Conservation (phyloP, 1,139 yeast species). For the Eremothecium sinecaudum region DNA sequence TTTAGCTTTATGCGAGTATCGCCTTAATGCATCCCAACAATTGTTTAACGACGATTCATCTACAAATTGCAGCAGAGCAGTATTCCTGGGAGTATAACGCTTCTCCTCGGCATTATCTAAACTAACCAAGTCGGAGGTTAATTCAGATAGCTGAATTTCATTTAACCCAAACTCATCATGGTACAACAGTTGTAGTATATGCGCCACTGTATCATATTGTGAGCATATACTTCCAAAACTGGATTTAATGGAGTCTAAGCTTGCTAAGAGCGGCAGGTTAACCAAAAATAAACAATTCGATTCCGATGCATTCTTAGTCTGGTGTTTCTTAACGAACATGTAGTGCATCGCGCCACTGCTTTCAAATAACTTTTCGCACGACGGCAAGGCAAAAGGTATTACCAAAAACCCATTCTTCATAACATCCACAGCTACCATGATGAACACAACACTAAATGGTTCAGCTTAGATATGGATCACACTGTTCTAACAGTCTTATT, state of each 20-base stretch:
- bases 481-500: too few relatives aligned
- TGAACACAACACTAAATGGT: too few relatives aligned
- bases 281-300: conserved; percentile 49
- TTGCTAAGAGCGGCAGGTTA: conserved; percentile 62
- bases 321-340: conserved; percentile 56
- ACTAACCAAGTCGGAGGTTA: conserved; percentile 52
- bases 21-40: conserved; percentile 53
- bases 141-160: conserved; percentile 47
- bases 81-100: conserved; percentile 51
- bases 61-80: conserved; percentile 64
- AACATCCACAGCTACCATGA: neutral
- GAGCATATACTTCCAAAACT: conserved; percentile 52
- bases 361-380: conserved; percentile 18
- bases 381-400: conserved; percentile 31
- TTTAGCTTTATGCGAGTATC: conserved; percentile 29
- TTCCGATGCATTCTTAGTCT: conserved; percentile 36
- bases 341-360: conserved; percentile 33
- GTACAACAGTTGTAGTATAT: conserved; percentile 26
- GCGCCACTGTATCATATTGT: conserved; percentile 27
- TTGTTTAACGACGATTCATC: conserved; percentile 66
- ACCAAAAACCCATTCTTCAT: conserved; percentile 35
- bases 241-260: conserved; percentile 43
- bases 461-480: too few relatives aligned
- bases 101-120: conserved; percentile 29
- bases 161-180: conserved; percentile 35